Evolutionary conservation across 345 rosid genomes (phyloP), one percentile per base, ranked within the genome.

Genomic region (Litchi chinensis): DNA sequence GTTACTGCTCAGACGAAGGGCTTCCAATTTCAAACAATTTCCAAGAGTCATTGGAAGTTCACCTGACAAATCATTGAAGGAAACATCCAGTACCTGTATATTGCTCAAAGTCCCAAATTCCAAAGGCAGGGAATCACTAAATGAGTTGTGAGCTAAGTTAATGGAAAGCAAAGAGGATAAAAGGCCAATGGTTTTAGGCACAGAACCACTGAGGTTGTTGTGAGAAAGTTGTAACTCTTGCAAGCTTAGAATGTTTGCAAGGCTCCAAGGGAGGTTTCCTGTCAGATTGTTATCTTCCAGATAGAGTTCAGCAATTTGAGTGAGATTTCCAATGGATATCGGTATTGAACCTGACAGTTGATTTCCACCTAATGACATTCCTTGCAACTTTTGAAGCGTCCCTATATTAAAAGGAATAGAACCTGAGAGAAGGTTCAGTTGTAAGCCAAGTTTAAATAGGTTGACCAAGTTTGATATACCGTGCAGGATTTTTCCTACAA

Each of bases 11-110:
- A 87, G 1, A 10, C 15, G 1, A 5, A 86, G 73, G 40, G 4
- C 8, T 28, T 60, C 72, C 67, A 88, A 65, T 28, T 5, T 56
- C 39, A 19, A 19, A 63, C 86, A 87, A 62, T 65, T 62, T 13
- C 86, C 85, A 5, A 86, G 67, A 3, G 40, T 56, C 7, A 5
- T 0, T 9, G 91, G 86, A 70, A 86, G 82, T 68, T 64, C 79
- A 12, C 90, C 80, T 3, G 4, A 32, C 37, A 32, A 32, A 32
- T 32, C 37, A 32, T 32, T 32, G 37, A 32, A 32, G 37, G 37
- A 32, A 32, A 32, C 2, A 32, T 32, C 37, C 3, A 32, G 37
- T 32, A 2, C 37, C 37, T 1, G 2, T 32, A 32, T 32, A 32
- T 32, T 32, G 37, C 37, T 32, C 37, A 32, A 32, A 32, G 37